phyloP scores from a whole-genome alignment of 164 flowering plant species.

The Chimonanthus praecox region DNA sequence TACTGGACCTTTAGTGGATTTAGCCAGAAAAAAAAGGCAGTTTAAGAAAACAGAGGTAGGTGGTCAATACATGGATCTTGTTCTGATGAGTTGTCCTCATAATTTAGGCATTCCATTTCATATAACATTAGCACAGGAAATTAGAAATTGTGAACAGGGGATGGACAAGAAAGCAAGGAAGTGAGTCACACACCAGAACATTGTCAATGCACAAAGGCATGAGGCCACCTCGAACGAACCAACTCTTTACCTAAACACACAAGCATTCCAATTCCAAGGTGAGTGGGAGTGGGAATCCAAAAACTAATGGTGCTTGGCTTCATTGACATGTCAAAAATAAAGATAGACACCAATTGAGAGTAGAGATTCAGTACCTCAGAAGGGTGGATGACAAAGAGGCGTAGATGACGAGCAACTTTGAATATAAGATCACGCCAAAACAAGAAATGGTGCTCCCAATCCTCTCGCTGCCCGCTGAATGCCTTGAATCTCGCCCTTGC shows the following conservation, averaged over 20 bases:
- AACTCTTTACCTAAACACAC: conserved; percentile 18
- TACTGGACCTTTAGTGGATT: neutral
- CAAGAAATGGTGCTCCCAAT: conserved; percentile 64
- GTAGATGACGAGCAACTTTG: conserved; percentile 53
- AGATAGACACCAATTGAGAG: neutral
- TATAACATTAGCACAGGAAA: no score
- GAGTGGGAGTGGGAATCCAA: neutral
- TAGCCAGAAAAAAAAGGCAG: no score
- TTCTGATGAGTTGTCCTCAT: neutral
- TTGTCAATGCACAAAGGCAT: conserved; percentile 74
- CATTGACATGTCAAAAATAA: neutral
- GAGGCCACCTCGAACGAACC: conserved; percentile 73
- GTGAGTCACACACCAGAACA: conserved; percentile 50
- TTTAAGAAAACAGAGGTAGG: neutral
- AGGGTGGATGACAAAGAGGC: conserved; percentile 42
- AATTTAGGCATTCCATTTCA: neutral
- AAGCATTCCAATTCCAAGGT: neutral
- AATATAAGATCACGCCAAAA: conserved; percentile 80
- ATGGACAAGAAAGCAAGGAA: no score
- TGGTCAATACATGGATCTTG: neutral
- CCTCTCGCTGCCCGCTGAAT: conserved; percentile 78
- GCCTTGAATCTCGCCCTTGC: conserved; percentile 75
- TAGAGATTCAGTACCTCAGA: conserved; percentile 29
- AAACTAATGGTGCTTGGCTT: neutral
- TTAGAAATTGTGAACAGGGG: no score